These are phyloP conservation scores for Andrographis paniculata DNA, from an alignment of 305 asterid species.

Conservation along the genomic window DNA sequence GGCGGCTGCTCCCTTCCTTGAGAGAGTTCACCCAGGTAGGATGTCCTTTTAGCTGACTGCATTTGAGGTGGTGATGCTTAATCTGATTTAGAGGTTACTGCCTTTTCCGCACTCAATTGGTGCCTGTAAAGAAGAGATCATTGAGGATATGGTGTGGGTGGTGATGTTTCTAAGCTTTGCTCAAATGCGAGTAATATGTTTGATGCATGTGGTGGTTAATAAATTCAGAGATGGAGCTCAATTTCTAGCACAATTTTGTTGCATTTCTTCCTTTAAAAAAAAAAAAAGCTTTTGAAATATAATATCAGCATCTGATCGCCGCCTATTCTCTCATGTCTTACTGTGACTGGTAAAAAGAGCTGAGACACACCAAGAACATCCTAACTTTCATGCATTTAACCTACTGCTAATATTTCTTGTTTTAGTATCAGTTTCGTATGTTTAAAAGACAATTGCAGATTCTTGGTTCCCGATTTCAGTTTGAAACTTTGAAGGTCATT, in stretches of 20 bases:
- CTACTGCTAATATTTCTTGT: conserved; percentile 13
- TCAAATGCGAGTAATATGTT: no score
- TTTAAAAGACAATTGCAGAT: conserved; percentile 16
- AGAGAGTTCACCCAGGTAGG: conserved; percentile 18
- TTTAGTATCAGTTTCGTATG: conserved; percentile 14
- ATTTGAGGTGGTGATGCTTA: conserved; percentile 22
- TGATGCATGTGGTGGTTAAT: conserved; percentile 7
- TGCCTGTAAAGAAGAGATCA: conserved; percentile 22
- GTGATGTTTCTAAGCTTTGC: conserved; percentile 13
- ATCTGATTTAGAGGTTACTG: conserved; percentile 17
- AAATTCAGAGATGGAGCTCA: conserved; percentile 17
- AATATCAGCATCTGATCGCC: conserved; percentile 16
- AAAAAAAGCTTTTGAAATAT: no score
- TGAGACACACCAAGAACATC: conserved; percentile 18
- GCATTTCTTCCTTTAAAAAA: no score
- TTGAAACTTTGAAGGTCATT: conserved; percentile 14
- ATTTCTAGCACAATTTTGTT: conserved; percentile 9
- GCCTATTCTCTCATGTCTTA: conserved; percentile 11
- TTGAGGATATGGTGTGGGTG: conserved; percentile 20
- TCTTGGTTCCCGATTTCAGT: no score
- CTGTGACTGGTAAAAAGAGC: conserved; percentile 18
- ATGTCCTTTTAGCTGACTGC: conserved; percentile 15
- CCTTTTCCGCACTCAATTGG: conserved; percentile 22
- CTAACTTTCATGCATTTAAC: conserved; percentile 19
- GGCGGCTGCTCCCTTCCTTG: conserved; percentile 14